phyloP scores from a whole-genome alignment of 148 eudicot genomes.

The Chenopodium quinoa region DNA sequence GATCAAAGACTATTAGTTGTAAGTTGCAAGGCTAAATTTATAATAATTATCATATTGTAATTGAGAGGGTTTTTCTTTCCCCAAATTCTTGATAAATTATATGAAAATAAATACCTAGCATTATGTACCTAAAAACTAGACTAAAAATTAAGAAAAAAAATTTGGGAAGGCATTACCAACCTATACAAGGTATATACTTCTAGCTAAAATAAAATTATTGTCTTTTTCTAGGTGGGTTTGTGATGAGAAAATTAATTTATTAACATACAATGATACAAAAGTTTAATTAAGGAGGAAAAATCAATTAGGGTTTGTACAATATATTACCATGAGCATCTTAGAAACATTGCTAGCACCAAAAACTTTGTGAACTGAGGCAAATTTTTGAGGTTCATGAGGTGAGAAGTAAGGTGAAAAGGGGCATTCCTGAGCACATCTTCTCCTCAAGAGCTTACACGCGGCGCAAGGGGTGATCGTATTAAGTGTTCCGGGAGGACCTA shows the following conservation, averaged over 20 bases:
- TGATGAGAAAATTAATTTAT: too few relatives aligned
- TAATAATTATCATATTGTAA: too few relatives aligned
- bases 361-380: slow-evolving; percentile 73
- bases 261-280: too few relatives aligned
- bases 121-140: neutral
- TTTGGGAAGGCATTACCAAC: neutral
- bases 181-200: too few relatives aligned
- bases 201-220: neutral
- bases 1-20: too few relatives aligned
- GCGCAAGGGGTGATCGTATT: slow-evolving; percentile 71
- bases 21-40: too few relatives aligned
- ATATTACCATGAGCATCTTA: slow-evolving; percentile 65
- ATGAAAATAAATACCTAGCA: neutral
- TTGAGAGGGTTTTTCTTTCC: too few relatives aligned
- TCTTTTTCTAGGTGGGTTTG: neutral
- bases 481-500: slow-evolving; percentile 36
- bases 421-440: slow-evolving; percentile 73
- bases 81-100: neutral
- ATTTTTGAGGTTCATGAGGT: slow-evolving; percentile 73
- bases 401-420: slow-evolving; percentile 80
- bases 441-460: slow-evolving; percentile 65
- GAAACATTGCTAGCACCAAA: slow-evolving; percentile 82
- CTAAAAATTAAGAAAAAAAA: too few relatives aligned
- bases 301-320: neutral
- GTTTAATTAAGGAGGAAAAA: neutral